Evolutionary conservation across 345 rosid genomes (phyloP), one percentile per base, ranked within the genome.

Genomic region (Linum tenue): DNA sequence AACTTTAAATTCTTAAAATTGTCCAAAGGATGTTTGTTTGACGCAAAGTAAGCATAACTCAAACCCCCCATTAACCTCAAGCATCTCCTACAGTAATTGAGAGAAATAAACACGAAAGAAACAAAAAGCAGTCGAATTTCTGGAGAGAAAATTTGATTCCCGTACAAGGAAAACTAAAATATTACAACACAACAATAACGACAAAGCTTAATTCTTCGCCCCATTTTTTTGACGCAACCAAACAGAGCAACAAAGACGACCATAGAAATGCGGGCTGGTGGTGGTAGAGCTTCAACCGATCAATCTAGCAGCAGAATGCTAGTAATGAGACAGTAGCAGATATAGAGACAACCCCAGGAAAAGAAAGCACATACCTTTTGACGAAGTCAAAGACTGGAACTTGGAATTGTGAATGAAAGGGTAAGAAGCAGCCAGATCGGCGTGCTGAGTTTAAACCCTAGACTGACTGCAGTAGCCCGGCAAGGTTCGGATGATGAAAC

Each of bases 241-340:
- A 60, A 39, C 66, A 70, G 37, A 66, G 40, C 60, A 59, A 22
- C 31, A 22, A 22, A 22, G 31, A 22, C 31, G 31, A 22, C 31
- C 31, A 22, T 22, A 22, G 31, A 22, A 22, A 22, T 42, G 63
- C 72, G 67, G 5, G 56, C 62, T 37, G 39, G 39, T 15, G 59
- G 51, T 59, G 72, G 37, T 40, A 37, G 7, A 76, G 65, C 59
- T 71, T 75, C 74, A 65, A 73, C 44, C 16, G 71, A 69, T 72
- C 73, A 81, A 79, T 82, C 80, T 74, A 75, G 37, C 43, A 38
- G 37, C 69, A 60, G 66, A 68, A 11, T 5, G 15, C 66, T 4
- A 37, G 67, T 4, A 63, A 58, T 0, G 15, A 9, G 11, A 51
- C 3, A 22, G 2, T 39, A 36, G 11, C 39, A 56, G n/a, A 15